These are phyloP conservation scores for Epichloe hybrida DNA, from an alignment of 2,329 filamentous ascomycete species.

Conservation along the genomic window DNA sequence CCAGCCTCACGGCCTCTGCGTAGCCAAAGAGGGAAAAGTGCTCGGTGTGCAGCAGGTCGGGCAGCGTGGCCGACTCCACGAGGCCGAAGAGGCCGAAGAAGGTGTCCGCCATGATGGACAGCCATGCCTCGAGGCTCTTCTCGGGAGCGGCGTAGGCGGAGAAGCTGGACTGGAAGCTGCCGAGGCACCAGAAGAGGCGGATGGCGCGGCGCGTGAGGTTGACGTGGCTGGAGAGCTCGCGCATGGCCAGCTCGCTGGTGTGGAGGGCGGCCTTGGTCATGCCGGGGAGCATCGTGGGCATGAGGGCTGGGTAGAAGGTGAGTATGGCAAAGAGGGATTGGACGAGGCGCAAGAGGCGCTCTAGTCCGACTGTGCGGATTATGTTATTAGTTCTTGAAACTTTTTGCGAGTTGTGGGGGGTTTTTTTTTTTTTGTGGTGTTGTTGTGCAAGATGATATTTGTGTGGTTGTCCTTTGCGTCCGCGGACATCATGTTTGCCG, in stretches of 20 bases:
- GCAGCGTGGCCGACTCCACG: conserved; percentile 50
- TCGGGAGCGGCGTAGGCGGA: conserved; percentile 10
- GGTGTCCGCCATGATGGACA: conserved; percentile 43
- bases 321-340: conserved; percentile 38
- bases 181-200: conserved; percentile 55
- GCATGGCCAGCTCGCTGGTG: conserved; percentile 20
- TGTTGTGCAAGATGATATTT: too few species aligned
- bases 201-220: conserved; percentile 46
- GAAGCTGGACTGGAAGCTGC: conserved; percentile 40
- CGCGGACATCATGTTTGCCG: too few species aligned
- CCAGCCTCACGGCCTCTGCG: conserved; percentile 30
- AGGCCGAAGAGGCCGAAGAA: conserved; percentile 55
- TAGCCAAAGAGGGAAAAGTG: conserved; percentile 39
- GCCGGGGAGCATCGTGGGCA: conserved; percentile 19
- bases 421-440: not conserved
- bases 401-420: too few species aligned
- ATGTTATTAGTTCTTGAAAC: not conserved
- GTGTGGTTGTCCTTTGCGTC: too few species aligned
- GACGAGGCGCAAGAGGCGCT: conserved; percentile 45
- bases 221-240: conserved; percentile 26
- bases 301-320: conserved; percentile 28
- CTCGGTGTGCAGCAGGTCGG: conserved; percentile 33
- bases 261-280: conserved; percentile 12
- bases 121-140: conserved; percentile 24
- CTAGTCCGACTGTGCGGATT: conserved; percentile 36